These are phyloP conservation scores for Bathelium albidoporum DNA, from an alignment of 495 filamentous ascomycete species.

Conservation along the genomic window DNA sequence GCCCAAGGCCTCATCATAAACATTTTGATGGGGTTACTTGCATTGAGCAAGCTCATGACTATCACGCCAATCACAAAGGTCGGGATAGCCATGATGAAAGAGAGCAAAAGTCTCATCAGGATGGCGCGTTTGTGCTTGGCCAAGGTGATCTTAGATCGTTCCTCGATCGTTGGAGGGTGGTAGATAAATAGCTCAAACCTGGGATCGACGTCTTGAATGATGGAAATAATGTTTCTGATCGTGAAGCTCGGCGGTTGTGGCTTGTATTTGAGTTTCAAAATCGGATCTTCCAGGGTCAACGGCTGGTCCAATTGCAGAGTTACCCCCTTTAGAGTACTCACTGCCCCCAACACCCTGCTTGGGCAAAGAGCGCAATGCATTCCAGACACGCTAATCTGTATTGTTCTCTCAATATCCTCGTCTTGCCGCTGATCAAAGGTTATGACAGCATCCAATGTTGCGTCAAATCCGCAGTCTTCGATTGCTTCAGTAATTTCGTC, in stretches of 20 bases:
- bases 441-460: conserved; percentile 44
- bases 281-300: conserved; percentile 46
- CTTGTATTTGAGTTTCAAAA: conserved; percentile 60
- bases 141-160: conserved; percentile 57
- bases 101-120: conserved; percentile 51
- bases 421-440: conserved; percentile 10
- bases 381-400: conserved; percentile 62
- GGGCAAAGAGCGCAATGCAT: conserved; percentile 88
- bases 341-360: conserved; percentile 41
- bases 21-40: conserved; percentile 41
- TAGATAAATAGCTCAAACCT: conserved; percentile 59
- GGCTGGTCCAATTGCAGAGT: conserved; percentile 39
- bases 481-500: conserved; percentile 57
- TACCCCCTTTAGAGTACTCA: conserved; percentile 41
- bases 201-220: conserved; percentile 54
- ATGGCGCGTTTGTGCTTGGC: conserved; percentile 23
- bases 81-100: conserved; percentile 67
- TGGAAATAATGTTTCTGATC: conserved; percentile 58
- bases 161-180: conserved; percentile 76
- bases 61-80: conserved; percentile 86
- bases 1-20: conserved; percentile 55
- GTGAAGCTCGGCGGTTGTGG: conserved; percentile 63
- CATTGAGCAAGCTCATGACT: conserved; percentile 71
- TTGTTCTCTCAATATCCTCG: conserved; percentile 39
- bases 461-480: conserved; percentile 74